A percentile compares a stretch with the other conserved stretches of the same genome.
Evolutionary conservation across 495 filamentous ascomycete species (phyloP).

Genomic region (Achaetomiella virescens): DNA sequence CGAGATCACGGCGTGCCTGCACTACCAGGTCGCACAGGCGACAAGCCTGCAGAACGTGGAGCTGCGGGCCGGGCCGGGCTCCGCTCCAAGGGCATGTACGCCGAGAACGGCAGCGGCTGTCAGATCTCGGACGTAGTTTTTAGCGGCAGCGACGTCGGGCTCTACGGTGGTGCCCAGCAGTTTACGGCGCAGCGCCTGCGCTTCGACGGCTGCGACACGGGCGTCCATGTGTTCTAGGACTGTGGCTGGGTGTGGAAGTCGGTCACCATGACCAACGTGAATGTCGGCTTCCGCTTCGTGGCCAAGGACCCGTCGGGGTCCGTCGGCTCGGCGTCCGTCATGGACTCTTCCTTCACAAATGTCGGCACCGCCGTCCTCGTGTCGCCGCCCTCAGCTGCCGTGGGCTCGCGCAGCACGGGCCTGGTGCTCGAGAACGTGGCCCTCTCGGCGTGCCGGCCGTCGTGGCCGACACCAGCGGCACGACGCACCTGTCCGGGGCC

Average conservation of each 20-base stretch:
- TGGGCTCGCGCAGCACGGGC: constrained; percentile 51
- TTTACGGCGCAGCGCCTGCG: constrained; percentile 80
- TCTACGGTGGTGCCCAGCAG: constrained; percentile 83
- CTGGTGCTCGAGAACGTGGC: constrained; percentile 71
- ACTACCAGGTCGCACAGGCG: constrained; percentile 92
- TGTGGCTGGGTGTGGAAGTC: constrained; percentile 80
- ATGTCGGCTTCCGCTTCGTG: constrained; percentile 65
- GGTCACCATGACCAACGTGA: constrained; percentile 64
- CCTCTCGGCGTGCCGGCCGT: constrained; percentile 45
- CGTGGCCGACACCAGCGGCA: constrained; percentile 44
- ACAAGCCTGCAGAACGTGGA: constrained; percentile 78
- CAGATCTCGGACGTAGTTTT: constrained; percentile 79
- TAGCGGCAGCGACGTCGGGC: constrained; percentile 73
- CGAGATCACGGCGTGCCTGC: constrained; percentile 56
- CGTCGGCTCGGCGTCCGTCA: constrained; percentile 66
- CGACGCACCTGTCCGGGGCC: constrained; percentile 32
- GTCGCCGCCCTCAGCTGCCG: constrained; percentile 49
- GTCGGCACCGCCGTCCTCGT: constrained; percentile 50
- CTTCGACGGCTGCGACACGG: constrained; percentile 78
- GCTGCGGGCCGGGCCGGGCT: constrained; percentile 34
- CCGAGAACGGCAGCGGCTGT: constrained; percentile 88
- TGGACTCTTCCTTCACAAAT: constrained; percentile 67
- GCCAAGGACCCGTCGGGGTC: constrained; percentile 22
- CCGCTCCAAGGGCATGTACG: constrained; percentile 72
- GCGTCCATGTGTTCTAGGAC: constrained; percentile 82